phyloP scores from a whole-genome alignment of 2,329 filamentous ascomycete genomes.

The Alternaria panax region DNA sequence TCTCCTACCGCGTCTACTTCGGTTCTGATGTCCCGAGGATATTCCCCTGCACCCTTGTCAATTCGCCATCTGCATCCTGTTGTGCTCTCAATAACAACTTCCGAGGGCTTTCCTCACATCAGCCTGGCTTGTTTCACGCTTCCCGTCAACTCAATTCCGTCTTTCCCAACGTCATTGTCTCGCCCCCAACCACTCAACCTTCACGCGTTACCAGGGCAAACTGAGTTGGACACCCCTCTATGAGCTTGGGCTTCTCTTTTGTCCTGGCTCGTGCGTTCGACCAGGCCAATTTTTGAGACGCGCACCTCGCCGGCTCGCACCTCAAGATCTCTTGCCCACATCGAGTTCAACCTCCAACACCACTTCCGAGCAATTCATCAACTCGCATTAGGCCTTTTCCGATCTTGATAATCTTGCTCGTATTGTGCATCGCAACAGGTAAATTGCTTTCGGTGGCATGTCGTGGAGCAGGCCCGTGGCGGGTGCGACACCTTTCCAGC shows the following conservation, averaged over 20 bases:
- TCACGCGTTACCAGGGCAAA: slow-evolving; percentile 2
- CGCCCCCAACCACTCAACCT: neutral
- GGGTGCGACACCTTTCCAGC: slow-evolving; percentile 44
- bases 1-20: neutral
- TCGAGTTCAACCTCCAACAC: slow-evolving; percentile 12
- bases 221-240: slow-evolving; percentile 10
- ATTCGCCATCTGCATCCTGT: slow-evolving; percentile 19
- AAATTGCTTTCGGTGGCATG: slow-evolving; percentile 32
- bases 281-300: slow-evolving; percentile 37
- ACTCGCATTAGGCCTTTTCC: slow-evolving; percentile 1
- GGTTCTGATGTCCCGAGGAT: neutral
- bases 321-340: slow-evolving; percentile 22
- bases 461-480: slow-evolving; percentile 48
- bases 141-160: slow-evolving; percentile 17
- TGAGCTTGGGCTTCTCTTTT: slow-evolving; percentile 21
- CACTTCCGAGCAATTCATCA: slow-evolving; percentile 9
- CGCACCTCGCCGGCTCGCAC: slow-evolving; percentile 26
- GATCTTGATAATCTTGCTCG: neutral
- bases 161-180: slow-evolving; percentile 9
- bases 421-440: slow-evolving; percentile 8
- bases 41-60: slow-evolving; percentile 3
- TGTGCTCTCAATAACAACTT: slow-evolving; percentile 23
- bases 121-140: slow-evolving; percentile 21
- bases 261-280: slow-evolving; percentile 39
- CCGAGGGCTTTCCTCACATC: slow-evolving; percentile 29